Percentiles rank a stretch among this genome's conserved stretches.
These are phyloP conservation scores for Daedaleopsis nitida DNA, from an alignment of 768 basidiomycete species.

Conservation along the genomic window DNA sequence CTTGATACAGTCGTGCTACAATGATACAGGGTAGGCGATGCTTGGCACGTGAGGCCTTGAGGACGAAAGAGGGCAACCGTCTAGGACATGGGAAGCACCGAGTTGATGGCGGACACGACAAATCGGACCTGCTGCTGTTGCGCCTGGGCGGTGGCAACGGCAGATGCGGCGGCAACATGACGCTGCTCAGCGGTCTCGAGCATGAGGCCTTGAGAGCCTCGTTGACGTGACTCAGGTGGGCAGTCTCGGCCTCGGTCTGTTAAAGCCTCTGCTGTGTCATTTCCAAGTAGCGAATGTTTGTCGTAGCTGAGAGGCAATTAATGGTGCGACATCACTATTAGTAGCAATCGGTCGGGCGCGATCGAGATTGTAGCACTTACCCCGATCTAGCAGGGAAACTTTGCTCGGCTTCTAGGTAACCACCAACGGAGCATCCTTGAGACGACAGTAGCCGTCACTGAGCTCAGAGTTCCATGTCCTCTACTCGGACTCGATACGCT, in stretches of 20 bases:
- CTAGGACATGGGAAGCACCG: conserved; percentile 28
- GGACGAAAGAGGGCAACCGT: conserved; percentile 16
- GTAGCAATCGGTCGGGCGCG: conserved; percentile 10
- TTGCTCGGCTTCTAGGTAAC: conserved; percentile 95
- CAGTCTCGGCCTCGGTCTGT: conserved; percentile 77
- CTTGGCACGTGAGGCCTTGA: conserved; percentile 33
- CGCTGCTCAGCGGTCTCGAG: conserved; percentile 78
- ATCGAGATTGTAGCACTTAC: conserved; percentile 40
- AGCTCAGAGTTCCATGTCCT: conserved; percentile 90
- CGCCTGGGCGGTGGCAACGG: conserved; percentile 48
- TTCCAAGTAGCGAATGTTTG: conserved; percentile 86
- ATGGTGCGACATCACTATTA: conserved; percentile 17
- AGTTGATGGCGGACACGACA: conserved; percentile 38
- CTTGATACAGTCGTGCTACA: conserved; percentile 28
- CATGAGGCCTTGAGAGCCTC: conserved; percentile 92
- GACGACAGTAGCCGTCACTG: conserved; percentile 85
- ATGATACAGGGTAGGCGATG: conserved; percentile 39
- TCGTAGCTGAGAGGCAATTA: conserved; percentile 62
- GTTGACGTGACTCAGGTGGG: conserved; percentile 79
- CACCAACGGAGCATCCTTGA: conserved; percentile 87
- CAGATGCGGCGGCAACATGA: conserved; percentile 59
- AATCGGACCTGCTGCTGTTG: conserved; percentile 39
- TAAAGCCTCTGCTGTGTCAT: conserved; percentile 74
- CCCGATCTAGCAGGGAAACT: conserved; percentile 85
- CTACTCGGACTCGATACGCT: conserved; percentile 94